Evolutionary conservation across 2,329 filamentous ascomycete genomes (phyloP).

Genomic region (Diplodia corticola): DNA sequence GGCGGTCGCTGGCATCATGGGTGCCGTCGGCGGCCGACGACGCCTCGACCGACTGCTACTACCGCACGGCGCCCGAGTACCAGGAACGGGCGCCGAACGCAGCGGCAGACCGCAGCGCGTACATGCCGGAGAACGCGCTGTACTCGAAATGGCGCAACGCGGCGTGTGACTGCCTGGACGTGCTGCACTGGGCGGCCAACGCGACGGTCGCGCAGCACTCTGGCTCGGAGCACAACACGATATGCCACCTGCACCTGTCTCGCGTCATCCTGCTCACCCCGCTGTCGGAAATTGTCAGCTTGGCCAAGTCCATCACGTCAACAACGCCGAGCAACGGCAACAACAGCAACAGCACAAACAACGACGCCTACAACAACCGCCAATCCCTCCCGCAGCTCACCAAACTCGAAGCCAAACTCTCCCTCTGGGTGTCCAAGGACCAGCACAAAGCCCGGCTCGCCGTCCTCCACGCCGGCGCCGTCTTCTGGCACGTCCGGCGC

Average conservation of each 20-base stretch:
- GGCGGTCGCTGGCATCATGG: slow-evolving; percentile 46
- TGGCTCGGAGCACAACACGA: slow-evolving; percentile 56
- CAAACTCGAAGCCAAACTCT: slow-evolving; percentile 36
- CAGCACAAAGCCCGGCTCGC: slow-evolving; percentile 59
- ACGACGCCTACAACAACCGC: slow-evolving; percentile 17
- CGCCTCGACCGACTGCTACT: slow-evolving; percentile 12
- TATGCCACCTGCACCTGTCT: slow-evolving; percentile 58
- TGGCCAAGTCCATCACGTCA: slow-evolving; percentile 37
- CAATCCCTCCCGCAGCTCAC: neutral
- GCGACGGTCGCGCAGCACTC: slow-evolving; percentile 50
- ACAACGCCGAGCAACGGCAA: too few species aligned
- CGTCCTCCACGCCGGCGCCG: slow-evolving; percentile 55
- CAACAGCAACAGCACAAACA: neutral
- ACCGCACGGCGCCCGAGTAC: neutral
- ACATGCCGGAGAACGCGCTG: slow-evolving; percentile 46
- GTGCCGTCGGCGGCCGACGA: slow-evolving; percentile 28
- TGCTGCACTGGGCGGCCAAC: slow-evolving; percentile 61
- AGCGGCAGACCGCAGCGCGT: neutral
- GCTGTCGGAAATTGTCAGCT: slow-evolving; percentile 46
- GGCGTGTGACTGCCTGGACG: slow-evolving; percentile 52
- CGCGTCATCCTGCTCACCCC: slow-evolving; percentile 56
- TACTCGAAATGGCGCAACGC: slow-evolving; percentile 53
- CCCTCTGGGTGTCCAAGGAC: slow-evolving; percentile 53
- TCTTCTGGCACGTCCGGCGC: slow-evolving; percentile 55
- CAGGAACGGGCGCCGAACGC: slow-evolving; percentile 40